Conservation (phyloP, 2,329 filamentous ascomycete genomes). For the Aspergillus oerlinghausenensis region DNA sequence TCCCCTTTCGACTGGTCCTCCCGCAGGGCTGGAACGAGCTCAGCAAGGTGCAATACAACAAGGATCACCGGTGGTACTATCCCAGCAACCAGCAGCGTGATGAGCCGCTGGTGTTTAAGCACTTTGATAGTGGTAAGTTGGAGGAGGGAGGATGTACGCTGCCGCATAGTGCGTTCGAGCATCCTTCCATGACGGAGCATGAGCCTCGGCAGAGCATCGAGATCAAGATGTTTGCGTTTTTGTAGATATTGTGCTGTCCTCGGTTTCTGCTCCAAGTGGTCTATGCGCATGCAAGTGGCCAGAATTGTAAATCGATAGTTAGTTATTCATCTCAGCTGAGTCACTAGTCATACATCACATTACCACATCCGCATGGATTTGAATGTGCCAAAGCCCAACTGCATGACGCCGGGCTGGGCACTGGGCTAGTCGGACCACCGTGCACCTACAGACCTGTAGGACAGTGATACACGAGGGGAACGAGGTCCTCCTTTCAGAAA, state of each 20-base stretch:
- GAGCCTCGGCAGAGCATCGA: constrained; percentile 52
- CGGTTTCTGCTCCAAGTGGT: no score
- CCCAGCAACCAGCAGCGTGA: constrained; percentile 12
- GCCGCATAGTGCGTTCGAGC: constrained; percentile 50
- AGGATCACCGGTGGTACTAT: constrained; percentile 15
- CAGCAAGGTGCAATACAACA: background rate
- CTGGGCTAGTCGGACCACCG: no score
- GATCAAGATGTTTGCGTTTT: constrained; percentile 38
- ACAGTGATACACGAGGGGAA: no score
- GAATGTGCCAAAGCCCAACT: no score
- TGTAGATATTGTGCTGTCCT: background rate
- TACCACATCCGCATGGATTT: no score
- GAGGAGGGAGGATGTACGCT: constrained; percentile 18
- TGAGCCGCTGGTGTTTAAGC: constrained; percentile 19
- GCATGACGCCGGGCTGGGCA: no score
- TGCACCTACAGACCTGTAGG: no score
- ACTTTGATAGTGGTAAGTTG: constrained; percentile 12
- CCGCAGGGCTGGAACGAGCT: constrained; percentile 12
- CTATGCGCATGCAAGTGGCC: no score
- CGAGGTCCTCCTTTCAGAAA: no score
- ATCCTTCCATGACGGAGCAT: constrained; percentile 37
- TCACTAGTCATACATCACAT: no score
- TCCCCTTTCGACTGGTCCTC: constrained; percentile 10
- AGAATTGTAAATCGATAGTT: no score
- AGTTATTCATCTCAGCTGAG: no score